Conservation (phyloP, 257 asterid genomes). For the Echium plantagineum region DNA sequence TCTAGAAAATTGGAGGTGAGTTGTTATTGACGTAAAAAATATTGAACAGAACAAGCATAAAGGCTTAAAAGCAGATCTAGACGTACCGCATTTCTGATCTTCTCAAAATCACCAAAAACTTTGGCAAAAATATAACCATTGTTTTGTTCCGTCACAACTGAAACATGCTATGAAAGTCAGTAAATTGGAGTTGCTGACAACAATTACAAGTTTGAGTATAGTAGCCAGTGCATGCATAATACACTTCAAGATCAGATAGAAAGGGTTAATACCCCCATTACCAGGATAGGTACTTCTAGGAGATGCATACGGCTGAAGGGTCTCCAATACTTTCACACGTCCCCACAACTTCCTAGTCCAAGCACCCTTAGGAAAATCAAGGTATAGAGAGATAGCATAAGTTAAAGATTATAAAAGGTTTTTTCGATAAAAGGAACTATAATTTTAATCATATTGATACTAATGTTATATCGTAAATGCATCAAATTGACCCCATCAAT, state of each 20-base stretch:
- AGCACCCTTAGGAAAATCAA: slow-evolving; percentile 36
- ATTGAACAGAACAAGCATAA: background rate
- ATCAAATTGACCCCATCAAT: background rate
- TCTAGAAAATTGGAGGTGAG: slow-evolving; percentile 36
- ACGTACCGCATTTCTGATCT: slow-evolving; percentile 79
- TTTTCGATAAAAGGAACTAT: background rate
- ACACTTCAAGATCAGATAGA: background rate
- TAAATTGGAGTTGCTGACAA: slow-evolving; percentile 2
- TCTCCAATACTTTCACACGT: slow-evolving; percentile 58
- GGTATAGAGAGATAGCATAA: background rate
- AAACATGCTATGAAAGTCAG: slow-evolving; percentile 19
- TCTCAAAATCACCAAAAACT: slow-evolving; percentile 91
- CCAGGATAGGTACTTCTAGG: slow-evolving; percentile 77
- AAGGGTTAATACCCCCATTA: slow-evolving; percentile 23
- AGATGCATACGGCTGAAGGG: slow-evolving; percentile 58
- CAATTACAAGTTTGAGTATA: background rate
- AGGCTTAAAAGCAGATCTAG: slow-evolving; percentile 11
- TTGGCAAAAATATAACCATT: slow-evolving; percentile 90
- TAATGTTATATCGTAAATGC: background rate
- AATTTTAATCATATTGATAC: background rate
- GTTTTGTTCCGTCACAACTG: slow-evolving; percentile 55
- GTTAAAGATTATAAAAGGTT: background rate
- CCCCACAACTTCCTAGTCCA: slow-evolving; percentile 84
- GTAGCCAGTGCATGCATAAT: background rate
- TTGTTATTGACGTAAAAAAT: slow-evolving; percentile 24